Evolutionary conservation across 2,329 filamentous ascomycete genomes (phyloP).

Genomic region (Sarocladiaceae sp.): DNA sequence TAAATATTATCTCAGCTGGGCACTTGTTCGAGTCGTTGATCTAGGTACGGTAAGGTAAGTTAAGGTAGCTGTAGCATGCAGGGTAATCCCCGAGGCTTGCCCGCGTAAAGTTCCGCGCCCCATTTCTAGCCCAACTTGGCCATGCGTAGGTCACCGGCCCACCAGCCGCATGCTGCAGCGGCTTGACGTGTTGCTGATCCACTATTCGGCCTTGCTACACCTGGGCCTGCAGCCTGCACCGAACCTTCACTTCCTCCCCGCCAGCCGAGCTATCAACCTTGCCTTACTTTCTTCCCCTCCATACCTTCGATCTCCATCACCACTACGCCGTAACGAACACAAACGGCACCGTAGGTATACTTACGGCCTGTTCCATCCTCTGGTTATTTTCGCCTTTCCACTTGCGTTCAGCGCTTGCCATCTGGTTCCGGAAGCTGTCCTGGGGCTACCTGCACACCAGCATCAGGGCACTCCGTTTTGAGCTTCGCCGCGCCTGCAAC

Average conservation of each 20-base stretch:
- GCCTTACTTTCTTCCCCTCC: not conserved
- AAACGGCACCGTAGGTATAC: not conserved
- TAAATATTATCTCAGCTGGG: no score
- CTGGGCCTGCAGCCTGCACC: constrained; percentile 6
- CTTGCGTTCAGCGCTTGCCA: not conserved
- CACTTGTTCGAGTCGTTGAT: no score
- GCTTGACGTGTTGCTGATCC: constrained; percentile 10
- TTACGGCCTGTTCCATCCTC: not conserved
- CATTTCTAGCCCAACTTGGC: not conserved
- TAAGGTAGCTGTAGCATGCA: not conserved
- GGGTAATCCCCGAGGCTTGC: not conserved
- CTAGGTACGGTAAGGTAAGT: no score
- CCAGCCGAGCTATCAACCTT: constrained; percentile 3
- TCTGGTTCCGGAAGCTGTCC: constrained; percentile 4
- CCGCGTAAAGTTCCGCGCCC: not conserved
- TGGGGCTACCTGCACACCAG: constrained; percentile 7
- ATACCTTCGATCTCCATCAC: not conserved
- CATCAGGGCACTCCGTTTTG: not conserved
- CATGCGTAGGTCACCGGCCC: not conserved
- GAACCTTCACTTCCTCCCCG: constrained; percentile 9
- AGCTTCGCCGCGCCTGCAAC: constrained; percentile 1
- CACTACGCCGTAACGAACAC: not conserved
- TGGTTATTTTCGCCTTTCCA: not conserved
- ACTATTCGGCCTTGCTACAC: constrained; percentile 9
- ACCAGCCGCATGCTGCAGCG: constrained; percentile 6